These are phyloP conservation scores for Amborella trichopoda DNA, from an alignment of 164 flowering plant species.

Conservation along the genomic window DNA sequence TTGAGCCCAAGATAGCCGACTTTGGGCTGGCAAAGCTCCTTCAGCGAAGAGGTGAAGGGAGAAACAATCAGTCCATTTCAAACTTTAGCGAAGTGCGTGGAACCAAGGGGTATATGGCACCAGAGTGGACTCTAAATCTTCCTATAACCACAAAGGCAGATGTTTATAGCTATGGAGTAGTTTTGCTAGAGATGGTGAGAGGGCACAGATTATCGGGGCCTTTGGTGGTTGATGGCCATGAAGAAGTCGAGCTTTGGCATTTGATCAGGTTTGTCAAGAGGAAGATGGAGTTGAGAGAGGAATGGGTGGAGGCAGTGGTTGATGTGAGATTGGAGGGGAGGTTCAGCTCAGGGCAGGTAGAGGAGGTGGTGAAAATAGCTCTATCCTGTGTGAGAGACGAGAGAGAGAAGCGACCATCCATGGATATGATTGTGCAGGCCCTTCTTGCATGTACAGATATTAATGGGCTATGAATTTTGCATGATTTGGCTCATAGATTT, in stretches of 20 bases:
- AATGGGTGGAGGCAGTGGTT: slow-evolving; percentile 5
- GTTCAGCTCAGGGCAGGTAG: slow-evolving; percentile 5
- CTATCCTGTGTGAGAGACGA: slow-evolving; percentile 11
- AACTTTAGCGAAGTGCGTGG: slow-evolving; percentile 25
- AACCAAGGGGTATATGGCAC: slow-evolving; percentile 40
- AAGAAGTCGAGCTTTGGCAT: neutral
- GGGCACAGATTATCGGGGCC: neutral
- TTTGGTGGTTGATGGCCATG: neutral
- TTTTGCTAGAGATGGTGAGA: slow-evolving; percentile 16
- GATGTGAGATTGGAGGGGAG: slow-evolving; percentile 8
- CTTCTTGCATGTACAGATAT: no score
- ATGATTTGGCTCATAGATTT: no score
- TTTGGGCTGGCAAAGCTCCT: slow-evolving; percentile 23
- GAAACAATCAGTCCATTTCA: no score
- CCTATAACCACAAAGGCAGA: slow-evolving; percentile 28
- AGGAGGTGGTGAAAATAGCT: slow-evolving; percentile 7
- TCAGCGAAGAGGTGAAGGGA: slow-evolving; percentile 4
- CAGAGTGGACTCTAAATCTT: slow-evolving; percentile 25
- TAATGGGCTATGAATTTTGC: no score
- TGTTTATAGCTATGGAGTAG: slow-evolving; percentile 37
- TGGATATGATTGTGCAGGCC: slow-evolving; percentile 14
- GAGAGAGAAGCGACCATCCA: slow-evolving; percentile 10
- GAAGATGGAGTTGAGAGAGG: slow-evolving; percentile 2
- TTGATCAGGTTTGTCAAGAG: slow-evolving; percentile 6
- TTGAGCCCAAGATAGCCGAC: slow-evolving; percentile 23